Conservation (phyloP, 139 green algal species). For the Astrephomene gubernaculifera region DNA sequence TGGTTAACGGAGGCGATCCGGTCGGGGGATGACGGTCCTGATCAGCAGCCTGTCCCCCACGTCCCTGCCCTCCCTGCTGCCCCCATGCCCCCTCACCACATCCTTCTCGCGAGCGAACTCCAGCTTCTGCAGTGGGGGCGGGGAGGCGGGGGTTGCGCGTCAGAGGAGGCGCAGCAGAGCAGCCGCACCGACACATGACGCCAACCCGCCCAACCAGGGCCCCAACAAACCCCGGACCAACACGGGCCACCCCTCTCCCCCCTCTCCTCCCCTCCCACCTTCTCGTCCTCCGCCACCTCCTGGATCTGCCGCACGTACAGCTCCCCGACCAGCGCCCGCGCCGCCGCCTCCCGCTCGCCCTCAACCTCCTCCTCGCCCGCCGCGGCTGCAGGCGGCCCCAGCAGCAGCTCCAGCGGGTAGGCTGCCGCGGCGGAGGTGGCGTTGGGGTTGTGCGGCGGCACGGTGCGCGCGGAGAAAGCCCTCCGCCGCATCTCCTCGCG, state of each 20-base stretch:
- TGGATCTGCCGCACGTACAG: background rate
- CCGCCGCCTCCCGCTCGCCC: background rate
- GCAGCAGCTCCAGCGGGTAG: constrained; percentile 40
- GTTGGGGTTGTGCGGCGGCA: constrained; percentile 48
- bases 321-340: background rate
- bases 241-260: background rate
- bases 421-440: constrained; percentile 24
- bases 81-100: background rate
- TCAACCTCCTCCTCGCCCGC: background rate
- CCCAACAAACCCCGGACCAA: too few species aligned
- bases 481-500: constrained; percentile 38
- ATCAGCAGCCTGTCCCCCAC: background rate
- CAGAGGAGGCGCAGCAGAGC: background rate
- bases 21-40: too few species aligned
- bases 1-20: too few species aligned
- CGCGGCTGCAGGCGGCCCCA: background rate
- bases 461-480: constrained; percentile 29
- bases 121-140: constrained; percentile 3
- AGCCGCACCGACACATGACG: background rate
- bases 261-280: constrained; percentile 7
- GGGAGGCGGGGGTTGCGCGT: background rate
- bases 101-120: constrained; percentile 10
- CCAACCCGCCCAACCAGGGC: background rate
- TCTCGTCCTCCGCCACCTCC: background rate
- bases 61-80: background rate